Evolutionary conservation across 768 basidiomycete genomes (phyloP).

Genomic region (Hericium alpestre): DNA sequence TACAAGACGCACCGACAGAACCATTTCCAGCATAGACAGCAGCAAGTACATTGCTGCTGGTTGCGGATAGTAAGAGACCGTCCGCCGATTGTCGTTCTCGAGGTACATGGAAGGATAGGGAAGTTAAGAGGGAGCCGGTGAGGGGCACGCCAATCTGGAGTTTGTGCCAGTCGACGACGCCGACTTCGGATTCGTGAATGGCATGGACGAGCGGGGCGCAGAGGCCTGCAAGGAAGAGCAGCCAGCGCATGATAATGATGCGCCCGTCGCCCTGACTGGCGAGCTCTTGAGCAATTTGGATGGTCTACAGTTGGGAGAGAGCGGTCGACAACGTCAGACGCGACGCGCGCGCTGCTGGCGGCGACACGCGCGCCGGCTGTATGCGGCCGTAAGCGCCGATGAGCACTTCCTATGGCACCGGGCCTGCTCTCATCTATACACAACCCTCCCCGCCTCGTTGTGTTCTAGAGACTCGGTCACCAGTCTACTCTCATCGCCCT

Average conservation of each 20-base stretch:
- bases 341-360: too few relatives aligned
- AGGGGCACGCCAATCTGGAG: slow-evolving; percentile 65
- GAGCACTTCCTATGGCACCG: too few relatives aligned
- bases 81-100: slow-evolving; percentile 19
- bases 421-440: too few relatives aligned
- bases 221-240: slow-evolving; percentile 1
- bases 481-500: too few relatives aligned
- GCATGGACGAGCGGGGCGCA: slow-evolving; percentile 27
- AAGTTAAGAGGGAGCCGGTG: slow-evolving; percentile 33
- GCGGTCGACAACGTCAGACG: too few relatives aligned
- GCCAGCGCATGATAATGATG: slow-evolving; percentile 2
- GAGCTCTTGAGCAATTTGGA: too few relatives aligned
- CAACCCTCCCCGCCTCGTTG: too few relatives aligned
- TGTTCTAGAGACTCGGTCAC: too few relatives aligned
- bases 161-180: slow-evolving; percentile 84
- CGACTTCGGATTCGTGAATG: slow-evolving; percentile 65
- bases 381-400: too few relatives aligned
- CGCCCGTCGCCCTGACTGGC: too few relatives aligned
- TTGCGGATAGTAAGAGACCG: slow-evolving; percentile 54
- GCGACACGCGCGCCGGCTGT: too few relatives aligned
- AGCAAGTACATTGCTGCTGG: slow-evolving; percentile 68
- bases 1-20: slow-evolving; percentile 44
- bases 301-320: too few relatives aligned
- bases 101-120: slow-evolving; percentile 48
- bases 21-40: slow-evolving; percentile 61